phyloP scores from a whole-genome alignment of 495 filamentous ascomycete species.

The Penicillium cinerascens region DNA sequence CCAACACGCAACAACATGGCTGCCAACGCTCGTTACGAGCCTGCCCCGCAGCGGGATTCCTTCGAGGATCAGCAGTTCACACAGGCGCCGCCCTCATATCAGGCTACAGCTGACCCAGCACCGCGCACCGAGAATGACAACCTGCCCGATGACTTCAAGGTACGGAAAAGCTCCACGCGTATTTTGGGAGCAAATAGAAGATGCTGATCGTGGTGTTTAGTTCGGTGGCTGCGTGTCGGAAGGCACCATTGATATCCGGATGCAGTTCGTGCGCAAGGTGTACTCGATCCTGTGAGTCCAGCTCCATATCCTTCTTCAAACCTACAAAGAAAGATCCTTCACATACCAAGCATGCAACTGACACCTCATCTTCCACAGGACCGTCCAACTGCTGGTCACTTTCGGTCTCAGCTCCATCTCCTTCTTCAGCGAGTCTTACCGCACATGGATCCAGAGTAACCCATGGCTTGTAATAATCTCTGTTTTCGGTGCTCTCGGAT shows the following conservation, averaged over 20 bases:
- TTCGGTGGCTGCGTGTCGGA: constrained; percentile 90
- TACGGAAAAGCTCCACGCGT: constrained; percentile 35
- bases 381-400: constrained; percentile 84
- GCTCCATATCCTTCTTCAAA: background rate
- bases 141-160: constrained; percentile 97
- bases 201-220: constrained; percentile 32
- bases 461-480: constrained; percentile 81
- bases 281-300: constrained; percentile 70
- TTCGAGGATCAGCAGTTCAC: constrained; percentile 64
- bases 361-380: constrained; percentile 40
- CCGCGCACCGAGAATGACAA: constrained; percentile 84
- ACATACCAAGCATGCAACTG: background rate
- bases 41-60: constrained; percentile 71
- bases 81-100: constrained; percentile 77
- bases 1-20: constrained; percentile 49
- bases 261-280: constrained; percentile 96
- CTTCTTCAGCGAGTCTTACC: constrained; percentile 80
- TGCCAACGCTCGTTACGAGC: constrained; percentile 64
- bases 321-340: background rate
- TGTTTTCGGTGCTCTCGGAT: constrained; percentile 72
- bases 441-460: constrained; percentile 80
- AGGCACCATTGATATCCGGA: constrained; percentile 89
- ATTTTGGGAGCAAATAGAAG: background rate
- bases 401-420: constrained; percentile 74
- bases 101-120: constrained; percentile 48